phyloP scores from a whole-genome alignment of 106 monocot species.

The Acorus gramineus region DNA sequence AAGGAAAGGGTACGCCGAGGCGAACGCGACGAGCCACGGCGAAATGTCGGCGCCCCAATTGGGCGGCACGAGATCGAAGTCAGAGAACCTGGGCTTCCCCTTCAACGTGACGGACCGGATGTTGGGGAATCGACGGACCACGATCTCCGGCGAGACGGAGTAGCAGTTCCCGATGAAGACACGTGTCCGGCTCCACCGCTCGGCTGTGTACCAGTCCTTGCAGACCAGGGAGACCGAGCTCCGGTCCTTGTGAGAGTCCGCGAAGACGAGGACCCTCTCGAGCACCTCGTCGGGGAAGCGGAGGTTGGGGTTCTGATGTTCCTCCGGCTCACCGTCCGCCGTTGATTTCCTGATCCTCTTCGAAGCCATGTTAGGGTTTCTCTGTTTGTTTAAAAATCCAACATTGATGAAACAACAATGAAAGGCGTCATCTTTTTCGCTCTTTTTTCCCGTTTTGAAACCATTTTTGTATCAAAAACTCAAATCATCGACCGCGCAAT shows the following conservation, averaged over 20 bases:
- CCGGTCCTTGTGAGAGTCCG: conserved; percentile 30
- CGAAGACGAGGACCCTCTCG: conserved; percentile 18
- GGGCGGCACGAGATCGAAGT: conserved; percentile 41
- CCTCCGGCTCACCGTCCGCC: too few species aligned
- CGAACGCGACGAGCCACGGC: conserved; percentile 26
- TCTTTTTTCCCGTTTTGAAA: too few species aligned
- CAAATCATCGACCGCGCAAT: too few species aligned
- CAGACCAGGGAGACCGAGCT: conserved; percentile 37
- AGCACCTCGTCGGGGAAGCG: conserved; percentile 22
- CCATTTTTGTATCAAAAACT: too few species aligned
- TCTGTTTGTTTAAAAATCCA: too few species aligned
- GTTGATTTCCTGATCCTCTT: too few species aligned
- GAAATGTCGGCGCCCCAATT: conserved; percentile 31
- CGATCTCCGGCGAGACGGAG: conserved; percentile 24
- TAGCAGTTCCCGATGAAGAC: conserved; percentile 52
- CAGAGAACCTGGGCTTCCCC: conserved; percentile 41
- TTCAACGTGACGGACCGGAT: conserved; percentile 23
- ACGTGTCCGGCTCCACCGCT: conserved; percentile 27
- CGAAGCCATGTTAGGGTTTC: too few species aligned
- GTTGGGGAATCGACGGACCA: conserved; percentile 21
- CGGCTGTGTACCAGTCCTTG: conserved; percentile 31
- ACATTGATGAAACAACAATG: too few species aligned
- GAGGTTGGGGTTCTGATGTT: background rate
- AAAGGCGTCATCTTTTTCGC: too few species aligned
- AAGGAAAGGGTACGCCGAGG: conserved; percentile 21